Conservation (phyloP, 2,329 filamentous ascomycete species). For the Tolypocladium inflatum region DNA sequence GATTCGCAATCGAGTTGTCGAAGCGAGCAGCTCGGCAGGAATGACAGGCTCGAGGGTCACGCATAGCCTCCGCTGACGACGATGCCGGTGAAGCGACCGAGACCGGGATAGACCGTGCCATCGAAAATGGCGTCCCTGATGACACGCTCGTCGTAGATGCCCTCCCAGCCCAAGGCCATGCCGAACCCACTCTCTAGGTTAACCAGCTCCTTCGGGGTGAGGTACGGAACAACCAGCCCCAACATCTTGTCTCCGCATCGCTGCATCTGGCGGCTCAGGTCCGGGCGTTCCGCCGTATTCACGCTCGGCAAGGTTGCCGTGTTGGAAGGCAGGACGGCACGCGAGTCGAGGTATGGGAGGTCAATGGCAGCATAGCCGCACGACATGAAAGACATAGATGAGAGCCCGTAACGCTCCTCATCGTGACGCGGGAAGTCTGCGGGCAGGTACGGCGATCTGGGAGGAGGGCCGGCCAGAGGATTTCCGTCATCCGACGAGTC, state of each 20-base stretch:
- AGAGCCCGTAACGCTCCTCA: slow-evolving; percentile 22
- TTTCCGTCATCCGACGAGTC: neutral
- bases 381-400: slow-evolving; percentile 42
- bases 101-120: slow-evolving; percentile 24
- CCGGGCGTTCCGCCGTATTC: slow-evolving; percentile 3
- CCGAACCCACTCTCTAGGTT: slow-evolving; percentile 21
- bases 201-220: slow-evolving; percentile 17
- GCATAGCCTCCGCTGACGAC: slow-evolving; percentile 6
- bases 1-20: neutral
- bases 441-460: slow-evolving; percentile 1
- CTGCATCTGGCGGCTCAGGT: slow-evolving; percentile 22
- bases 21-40: neutral
- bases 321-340: slow-evolving; percentile 18
- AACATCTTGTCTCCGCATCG: slow-evolving; percentile 24
- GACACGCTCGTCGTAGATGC: slow-evolving; percentile 19
- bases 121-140: slow-evolving; percentile 24
- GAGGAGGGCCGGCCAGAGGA: neutral
- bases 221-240: slow-evolving; percentile 20
- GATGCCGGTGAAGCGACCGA: slow-evolving; percentile 29
- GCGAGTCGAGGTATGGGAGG: slow-evolving; percentile 23
- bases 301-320: neutral
- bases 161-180: slow-evolving; percentile 27
- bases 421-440: slow-evolving; percentile 6
- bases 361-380: slow-evolving; percentile 50
- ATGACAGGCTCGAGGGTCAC: neutral